phyloP scores from a whole-genome alignment of 192 early-diverging fungal species.

The Rhizophagus prolifer region DNA sequence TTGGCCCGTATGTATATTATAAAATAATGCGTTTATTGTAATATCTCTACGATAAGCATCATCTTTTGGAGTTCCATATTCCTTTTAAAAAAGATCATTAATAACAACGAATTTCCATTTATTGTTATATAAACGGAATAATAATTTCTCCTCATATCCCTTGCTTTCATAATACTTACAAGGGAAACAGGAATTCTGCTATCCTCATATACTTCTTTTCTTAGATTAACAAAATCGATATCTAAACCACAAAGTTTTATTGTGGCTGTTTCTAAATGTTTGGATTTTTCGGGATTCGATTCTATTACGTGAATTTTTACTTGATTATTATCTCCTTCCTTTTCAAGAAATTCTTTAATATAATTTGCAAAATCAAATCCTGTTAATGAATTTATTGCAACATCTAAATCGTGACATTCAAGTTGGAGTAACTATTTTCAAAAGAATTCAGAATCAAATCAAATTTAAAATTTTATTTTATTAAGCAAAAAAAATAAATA shows the following conservation, averaged over 20 bases:
- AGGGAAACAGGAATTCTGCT: slow-evolving; percentile 76
- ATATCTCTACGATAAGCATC: slow-evolving; percentile 95
- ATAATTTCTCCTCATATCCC: no score
- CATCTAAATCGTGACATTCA: slow-evolving; percentile 88
- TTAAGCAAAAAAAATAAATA: not conserved
- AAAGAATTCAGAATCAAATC: not conserved
- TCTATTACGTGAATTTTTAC: slow-evolving; percentile 78
- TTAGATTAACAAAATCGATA: slow-evolving; percentile 95
- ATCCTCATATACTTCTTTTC: slow-evolving; percentile 85
- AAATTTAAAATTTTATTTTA: no score
- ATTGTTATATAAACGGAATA: not conserved
- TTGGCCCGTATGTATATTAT: slow-evolving; percentile 80
- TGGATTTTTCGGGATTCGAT: slow-evolving; percentile 91
- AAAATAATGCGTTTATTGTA: slow-evolving; percentile 97
- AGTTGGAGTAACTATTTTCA: slow-evolving; percentile 71
- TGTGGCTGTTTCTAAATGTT: slow-evolving; percentile 98
- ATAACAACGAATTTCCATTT: not conserved
- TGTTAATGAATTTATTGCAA: slow-evolving; percentile 91
- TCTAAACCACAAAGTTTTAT: slow-evolving; percentile 72
- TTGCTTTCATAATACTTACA: slow-evolving; percentile 35
- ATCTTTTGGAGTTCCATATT: slow-evolving; percentile 86
- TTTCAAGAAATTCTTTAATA: slow-evolving; percentile 64
- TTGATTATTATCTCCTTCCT: slow-evolving; percentile 36
- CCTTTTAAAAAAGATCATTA: slow-evolving; percentile 31
- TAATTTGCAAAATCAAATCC: slow-evolving; percentile 86